A percentile compares a stretch with the other conserved stretches of the same genome.
Evolutionary conservation across 108 stramenopile species (phyloP).

Genomic region (Schizochytrium sp.): DNA sequence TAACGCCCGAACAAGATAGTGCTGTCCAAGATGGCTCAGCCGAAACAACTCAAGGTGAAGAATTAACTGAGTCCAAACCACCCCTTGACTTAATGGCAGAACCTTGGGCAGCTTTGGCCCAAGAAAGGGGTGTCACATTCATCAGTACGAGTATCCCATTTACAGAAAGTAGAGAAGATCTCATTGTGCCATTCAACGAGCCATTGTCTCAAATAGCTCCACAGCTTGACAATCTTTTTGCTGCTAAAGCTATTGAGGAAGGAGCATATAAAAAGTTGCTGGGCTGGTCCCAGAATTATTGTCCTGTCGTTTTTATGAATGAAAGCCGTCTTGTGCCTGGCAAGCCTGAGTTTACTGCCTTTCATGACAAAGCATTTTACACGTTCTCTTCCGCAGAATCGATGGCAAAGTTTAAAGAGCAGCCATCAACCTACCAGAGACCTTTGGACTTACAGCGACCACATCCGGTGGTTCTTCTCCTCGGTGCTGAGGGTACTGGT

Average conservation of each 20-base stretch:
- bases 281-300: neutral
- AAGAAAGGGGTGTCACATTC: too few species aligned
- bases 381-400: neutral
- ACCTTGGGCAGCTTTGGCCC: too few species aligned
- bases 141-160: too few species aligned
- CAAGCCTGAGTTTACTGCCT: neutral
- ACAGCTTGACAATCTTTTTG: neutral
- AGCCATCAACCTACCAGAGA: neutral
- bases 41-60: too few species aligned
- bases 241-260: conserved; percentile 1
- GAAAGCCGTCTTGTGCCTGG: neutral
- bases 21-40: too few species aligned
- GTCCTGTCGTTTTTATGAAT: neutral
- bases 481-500: neutral
- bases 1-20: too few species aligned
- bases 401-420: neutral
- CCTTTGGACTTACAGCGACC: neutral
- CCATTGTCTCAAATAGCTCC: neutral
- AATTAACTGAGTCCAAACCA: too few species aligned
- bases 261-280: neutral
- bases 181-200: neutral
- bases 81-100: too few species aligned
- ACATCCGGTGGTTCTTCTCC: neutral
- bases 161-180: too few species aligned
- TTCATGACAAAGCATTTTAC: neutral